Evolutionary conservation across 495 filamentous ascomycete genomes (phyloP), one percentile per base, ranked within the genome.

Genomic region (Pyrenula massariospora): DNA sequence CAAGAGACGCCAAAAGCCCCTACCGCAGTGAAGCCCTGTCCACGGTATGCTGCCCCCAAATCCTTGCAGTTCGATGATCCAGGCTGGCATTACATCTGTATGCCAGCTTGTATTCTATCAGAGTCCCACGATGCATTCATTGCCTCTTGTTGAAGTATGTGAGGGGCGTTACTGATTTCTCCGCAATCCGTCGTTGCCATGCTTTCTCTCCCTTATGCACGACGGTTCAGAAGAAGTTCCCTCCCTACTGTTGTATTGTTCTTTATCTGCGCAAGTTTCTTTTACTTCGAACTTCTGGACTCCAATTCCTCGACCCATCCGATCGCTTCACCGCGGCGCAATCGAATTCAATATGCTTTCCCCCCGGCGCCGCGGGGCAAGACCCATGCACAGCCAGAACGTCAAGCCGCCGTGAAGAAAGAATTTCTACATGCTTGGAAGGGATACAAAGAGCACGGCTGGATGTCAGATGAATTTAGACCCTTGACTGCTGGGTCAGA

Each of bases 401-500:
- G 31, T 42, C 66, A 75, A 10, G 64, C 63, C 0, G 74, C 69
- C 2, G 81, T 90, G 1, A 80, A 77, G 57, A 65, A 77, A 15
- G 73, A 73, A 0, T 89, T 90, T 60, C 24, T 66, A n/a, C 75
- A 78, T 53, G 76, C 76, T 54, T 91, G 87, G 86, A 64, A 69
- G 2, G 77, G 78, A 23, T 90, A 91, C 62, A 79, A 75, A 54
- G 61, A 73, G 15, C 65, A 82, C 61, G 87, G 87, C 1, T 89
- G 86, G 86, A 61, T 73, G 56, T 74, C 78, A 48, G 88, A 91
- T 60, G 86, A 88, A 56, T 68, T 90, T 10, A 68, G 66, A 50
- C 88, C 88, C 1, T 56, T 88, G 1, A 76, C 76, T 0, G 79
- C 74, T 2, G 61, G 62, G n/a, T 75, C 61, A 65, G 22, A 68